Evolutionary conservation across 257 asterid genomes (phyloP), one percentile per base, ranked within the genome.

Genomic region (Ajuga chamaepitys): DNA sequence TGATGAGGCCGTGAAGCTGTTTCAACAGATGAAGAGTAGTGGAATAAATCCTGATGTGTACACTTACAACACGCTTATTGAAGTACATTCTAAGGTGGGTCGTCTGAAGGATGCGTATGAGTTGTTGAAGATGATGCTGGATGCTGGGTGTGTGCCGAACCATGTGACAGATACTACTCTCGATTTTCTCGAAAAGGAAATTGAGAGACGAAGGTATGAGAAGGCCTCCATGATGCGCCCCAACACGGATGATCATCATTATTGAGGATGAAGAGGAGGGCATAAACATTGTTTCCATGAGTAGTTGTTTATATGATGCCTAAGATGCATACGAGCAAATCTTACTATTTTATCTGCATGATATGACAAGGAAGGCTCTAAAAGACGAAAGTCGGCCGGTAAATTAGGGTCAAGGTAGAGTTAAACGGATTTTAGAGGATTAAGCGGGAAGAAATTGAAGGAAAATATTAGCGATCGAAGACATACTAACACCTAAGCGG

Each of bases 1-100:
- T 35, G 96, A 85, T 56, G 95, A 89, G 53, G 87, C 86, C 18
- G 75, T 73, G 61, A 77, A 69, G 78, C 76, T 89, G 46, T 89
- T 87, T 66, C 66, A 70, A 61, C 97, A 89, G 77, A 87, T 93
- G 99, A 85, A 73, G 75, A 57, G 74, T 11, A 76, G 87, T 52
- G 95, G 99, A 64, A 84, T 87, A 67, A 89, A 84, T 58, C 99
- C 97, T 22, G 99, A 93, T 67, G 95, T 89, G 1, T 88, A 87
- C 67, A 89, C 96, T 35, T 93, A 84, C 45, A 93, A 89, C 79
- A 93, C 95, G 1, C 95, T 89, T 18, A 88, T 93, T 17, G 92
- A 88, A 64, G 95, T 89, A 78, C 96, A 93, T 57, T 75, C 84
- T 45, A 93, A 84, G 82, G 95, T 83, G 0, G 97, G 96, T 38